phyloP scores from a whole-genome alignment of 805 yeast genomes.

The Cyberlindnera amylophila region DNA sequence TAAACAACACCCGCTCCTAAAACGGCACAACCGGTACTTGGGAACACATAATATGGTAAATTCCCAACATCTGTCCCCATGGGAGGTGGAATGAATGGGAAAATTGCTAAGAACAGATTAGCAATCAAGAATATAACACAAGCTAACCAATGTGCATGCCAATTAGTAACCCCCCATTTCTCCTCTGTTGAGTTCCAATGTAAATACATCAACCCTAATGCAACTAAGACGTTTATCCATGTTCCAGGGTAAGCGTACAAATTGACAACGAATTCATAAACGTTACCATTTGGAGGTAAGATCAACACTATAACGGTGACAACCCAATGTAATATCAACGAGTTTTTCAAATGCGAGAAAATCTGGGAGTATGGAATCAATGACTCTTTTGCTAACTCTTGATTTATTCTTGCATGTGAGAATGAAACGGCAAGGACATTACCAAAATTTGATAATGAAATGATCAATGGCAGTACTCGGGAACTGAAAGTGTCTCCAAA shows the following conservation, averaged over 20 bases:
- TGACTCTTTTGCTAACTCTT: conserved; percentile 49
- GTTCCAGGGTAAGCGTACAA: conserved; percentile 63
- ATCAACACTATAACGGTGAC: conserved; percentile 51
- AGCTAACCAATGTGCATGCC: conserved; percentile 28
- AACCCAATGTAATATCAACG: conserved; percentile 51
- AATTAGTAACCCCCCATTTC: conserved; percentile 37
- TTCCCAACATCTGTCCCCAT: conserved; percentile 23
- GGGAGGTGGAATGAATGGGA: conserved; percentile 58
- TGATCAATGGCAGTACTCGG: conserved; percentile 48
- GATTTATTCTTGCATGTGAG: conserved; percentile 56
- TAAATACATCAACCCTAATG: conserved; percentile 50
- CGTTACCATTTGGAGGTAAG: conserved; percentile 60
- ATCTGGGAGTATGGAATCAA: conserved; percentile 45
- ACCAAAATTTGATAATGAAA: conserved; percentile 61
- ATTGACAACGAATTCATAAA: conserved; percentile 60
- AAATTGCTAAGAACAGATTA: conserved; percentile 47
- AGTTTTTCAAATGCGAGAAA: conserved; percentile 42
- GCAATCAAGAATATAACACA: conserved; percentile 39
- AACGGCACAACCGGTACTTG: conserved; percentile 48
- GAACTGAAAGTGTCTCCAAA: conserved; percentile 53
- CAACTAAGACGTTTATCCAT: conserved; percentile 49
- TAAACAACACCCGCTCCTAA: conserved; percentile 40
- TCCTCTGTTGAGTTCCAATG: conserved; percentile 38
- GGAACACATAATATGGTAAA: conserved; percentile 57
- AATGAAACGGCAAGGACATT: conserved; percentile 62